phyloP scores from a whole-genome alignment of 306 rosid species.

The Calophaca sinica region DNA sequence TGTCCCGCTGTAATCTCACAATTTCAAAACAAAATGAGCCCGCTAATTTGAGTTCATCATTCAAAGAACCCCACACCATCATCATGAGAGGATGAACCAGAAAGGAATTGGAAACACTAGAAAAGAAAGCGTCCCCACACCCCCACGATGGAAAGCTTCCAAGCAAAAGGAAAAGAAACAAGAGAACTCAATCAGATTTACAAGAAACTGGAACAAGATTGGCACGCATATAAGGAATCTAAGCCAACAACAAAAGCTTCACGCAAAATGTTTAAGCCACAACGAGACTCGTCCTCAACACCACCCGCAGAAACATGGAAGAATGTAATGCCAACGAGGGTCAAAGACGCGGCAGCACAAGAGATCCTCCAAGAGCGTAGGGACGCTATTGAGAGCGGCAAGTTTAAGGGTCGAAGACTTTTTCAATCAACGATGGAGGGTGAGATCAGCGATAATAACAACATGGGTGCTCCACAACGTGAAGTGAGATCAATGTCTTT shows the following conservation, averaged over 20 bases:
- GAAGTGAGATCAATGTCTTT: too few species aligned
- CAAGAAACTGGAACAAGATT: conserved; percentile 55
- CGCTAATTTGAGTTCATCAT: conserved; percentile 4
- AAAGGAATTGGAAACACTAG: not conserved
- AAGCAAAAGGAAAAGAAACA: conserved; percentile 35
- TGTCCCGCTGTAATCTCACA: not conserved
- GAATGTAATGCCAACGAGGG: too few species aligned
- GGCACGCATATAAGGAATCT: conserved; percentile 57
- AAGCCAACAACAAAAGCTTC: conserved; percentile 36
- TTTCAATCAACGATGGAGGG: conserved; percentile 39
- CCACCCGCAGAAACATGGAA: not conserved
- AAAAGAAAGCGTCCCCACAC: conserved; percentile 41
- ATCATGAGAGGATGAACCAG: too few species aligned
- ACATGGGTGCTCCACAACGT: not conserved
- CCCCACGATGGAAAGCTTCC: conserved; percentile 46
- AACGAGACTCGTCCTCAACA: too few species aligned
- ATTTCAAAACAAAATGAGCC: conserved; percentile 38
- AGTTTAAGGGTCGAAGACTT: conserved; percentile 60
- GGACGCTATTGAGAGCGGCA: conserved; percentile 55
- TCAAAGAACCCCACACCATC: conserved; percentile 21
- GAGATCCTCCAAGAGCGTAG: conserved; percentile 57
- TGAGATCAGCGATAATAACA: not conserved
- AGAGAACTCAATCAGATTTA: conserved; percentile 46
- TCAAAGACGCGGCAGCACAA: conserved; percentile 33
- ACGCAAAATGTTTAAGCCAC: not conserved